Conservation (phyloP, 1,284 basidiomycete species). For the Pascua guehoae region DNA sequence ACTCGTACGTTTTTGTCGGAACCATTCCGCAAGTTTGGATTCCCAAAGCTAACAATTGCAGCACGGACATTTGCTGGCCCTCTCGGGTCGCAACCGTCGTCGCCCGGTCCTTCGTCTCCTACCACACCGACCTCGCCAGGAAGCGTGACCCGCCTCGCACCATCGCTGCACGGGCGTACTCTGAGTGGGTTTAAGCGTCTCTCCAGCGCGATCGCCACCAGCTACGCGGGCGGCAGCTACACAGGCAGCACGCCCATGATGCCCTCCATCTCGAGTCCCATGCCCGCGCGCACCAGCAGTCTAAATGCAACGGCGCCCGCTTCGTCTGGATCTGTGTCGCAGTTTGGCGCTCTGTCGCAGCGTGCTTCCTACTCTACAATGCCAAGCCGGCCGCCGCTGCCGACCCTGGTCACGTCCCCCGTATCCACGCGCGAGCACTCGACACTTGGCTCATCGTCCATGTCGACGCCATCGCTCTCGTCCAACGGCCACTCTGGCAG, state of each 20-base stretch:
- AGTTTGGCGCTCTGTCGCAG: background rate
- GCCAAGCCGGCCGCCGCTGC: background rate
- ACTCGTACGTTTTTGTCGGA: constrained; percentile 12
- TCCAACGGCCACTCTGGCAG: background rate
- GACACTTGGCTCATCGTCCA: background rate
- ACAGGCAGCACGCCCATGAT: background rate
- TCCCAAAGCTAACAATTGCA: too few relatives aligned
- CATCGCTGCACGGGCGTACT: constrained; percentile 2
- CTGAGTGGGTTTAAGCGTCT: constrained; percentile 10
- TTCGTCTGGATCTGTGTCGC: background rate
- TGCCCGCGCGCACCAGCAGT: too few relatives aligned
- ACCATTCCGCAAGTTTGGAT: too few relatives aligned
- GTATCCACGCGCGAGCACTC: background rate
- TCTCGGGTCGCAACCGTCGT: too few relatives aligned
- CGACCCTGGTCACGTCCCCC: background rate
- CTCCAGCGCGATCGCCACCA: background rate
- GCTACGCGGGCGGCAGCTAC: background rate
- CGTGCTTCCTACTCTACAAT: background rate
- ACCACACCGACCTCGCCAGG: too few relatives aligned
- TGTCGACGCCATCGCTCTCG: background rate
- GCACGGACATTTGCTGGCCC: too few relatives aligned
- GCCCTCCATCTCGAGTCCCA: background rate
- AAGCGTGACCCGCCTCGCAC: too few relatives aligned
- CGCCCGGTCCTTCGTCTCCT: too few relatives aligned
- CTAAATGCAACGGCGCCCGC: background rate